phyloP scores from a whole-genome alignment of 1,284 basidiomycete genomes.

The Earliella scabrosa region DNA sequence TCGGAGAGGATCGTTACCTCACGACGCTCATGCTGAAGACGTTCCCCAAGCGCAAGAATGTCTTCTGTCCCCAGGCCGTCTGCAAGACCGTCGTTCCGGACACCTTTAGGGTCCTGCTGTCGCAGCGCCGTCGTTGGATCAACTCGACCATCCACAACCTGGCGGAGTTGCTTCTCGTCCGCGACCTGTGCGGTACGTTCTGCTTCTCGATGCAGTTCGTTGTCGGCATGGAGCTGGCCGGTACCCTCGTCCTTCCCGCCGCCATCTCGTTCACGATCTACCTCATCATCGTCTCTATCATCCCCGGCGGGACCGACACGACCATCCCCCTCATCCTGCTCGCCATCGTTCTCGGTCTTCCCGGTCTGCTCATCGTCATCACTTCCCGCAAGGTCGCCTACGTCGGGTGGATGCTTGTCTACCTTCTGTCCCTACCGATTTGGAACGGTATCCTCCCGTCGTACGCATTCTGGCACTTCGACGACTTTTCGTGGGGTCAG shows the following conservation, averaged over 20 bases:
- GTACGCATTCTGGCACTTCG: slow-evolving; percentile 99
- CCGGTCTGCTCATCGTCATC: slow-evolving; percentile 92
- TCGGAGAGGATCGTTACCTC: slow-evolving; percentile 99
- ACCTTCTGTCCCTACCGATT: slow-evolving; percentile 90
- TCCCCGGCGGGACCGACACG: slow-evolving; percentile 80
- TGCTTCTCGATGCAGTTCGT: slow-evolving; percentile 99
- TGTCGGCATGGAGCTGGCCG: slow-evolving; percentile 96
- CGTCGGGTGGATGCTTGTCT: slow-evolving; percentile 96
- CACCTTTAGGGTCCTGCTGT: slow-evolving; percentile 91
- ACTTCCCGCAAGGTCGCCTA: slow-evolving; percentile 94
- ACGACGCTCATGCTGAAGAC: slow-evolving; percentile 97
- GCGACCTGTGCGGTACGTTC: slow-evolving; percentile 94
- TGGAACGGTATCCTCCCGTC: slow-evolving; percentile 97
- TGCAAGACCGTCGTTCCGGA: slow-evolving; percentile 99
- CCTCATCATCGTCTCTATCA: slow-evolving; percentile 85
- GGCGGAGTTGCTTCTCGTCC: slow-evolving; percentile 91
- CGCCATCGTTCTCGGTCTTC: slow-evolving; percentile 93
- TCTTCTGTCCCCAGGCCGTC: slow-evolving; percentile 97
- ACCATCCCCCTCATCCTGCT: slow-evolving; percentile 96
- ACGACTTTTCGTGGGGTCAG: slow-evolving; percentile 99
- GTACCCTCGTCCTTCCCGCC: slow-evolving; percentile 95
- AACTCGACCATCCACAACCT: slow-evolving; percentile 99
- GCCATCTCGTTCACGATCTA: slow-evolving; percentile 97
- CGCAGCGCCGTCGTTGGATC: slow-evolving; percentile 98
- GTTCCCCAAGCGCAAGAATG: slow-evolving; percentile 98